A percentile compares a stretch with the other conserved stretches of the same genome.
phyloP scores from a whole-genome alignment of 2,329 filamentous ascomycete genomes.

The Diaporthe destruens region DNA sequence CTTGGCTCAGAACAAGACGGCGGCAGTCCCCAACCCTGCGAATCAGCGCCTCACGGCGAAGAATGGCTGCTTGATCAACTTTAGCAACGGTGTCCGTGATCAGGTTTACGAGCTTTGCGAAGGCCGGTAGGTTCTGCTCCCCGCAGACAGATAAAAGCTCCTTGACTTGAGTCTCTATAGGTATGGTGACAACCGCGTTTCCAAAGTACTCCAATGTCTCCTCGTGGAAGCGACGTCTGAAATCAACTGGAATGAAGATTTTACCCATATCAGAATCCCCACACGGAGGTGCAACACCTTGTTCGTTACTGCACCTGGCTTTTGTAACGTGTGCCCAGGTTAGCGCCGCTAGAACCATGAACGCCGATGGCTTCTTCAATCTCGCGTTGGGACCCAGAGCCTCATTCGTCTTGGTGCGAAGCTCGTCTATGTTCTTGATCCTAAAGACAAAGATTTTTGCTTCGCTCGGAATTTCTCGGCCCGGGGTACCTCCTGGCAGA shows the following conservation, averaged over 20 bases:
- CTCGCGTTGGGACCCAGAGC: not conserved
- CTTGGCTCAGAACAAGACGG: not conserved
- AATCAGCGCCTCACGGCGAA: conserved; percentile 2
- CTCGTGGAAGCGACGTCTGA: not conserved
- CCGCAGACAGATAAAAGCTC: not conserved
- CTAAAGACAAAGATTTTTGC: conserved; percentile 4
- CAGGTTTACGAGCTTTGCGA: conserved; percentile 1
- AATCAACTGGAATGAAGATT: not conserved
- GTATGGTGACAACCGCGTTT: not conserved
- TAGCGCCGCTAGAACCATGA: not conserved
- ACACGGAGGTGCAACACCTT: not conserved
- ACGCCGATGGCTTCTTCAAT: not conserved
- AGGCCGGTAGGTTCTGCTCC: not conserved
- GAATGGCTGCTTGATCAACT: not conserved
- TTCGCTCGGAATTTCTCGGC: not conserved
- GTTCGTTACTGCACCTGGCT: not conserved
- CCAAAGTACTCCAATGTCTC: conserved; percentile 17
- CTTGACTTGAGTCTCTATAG: not conserved
- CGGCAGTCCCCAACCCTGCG: not conserved
- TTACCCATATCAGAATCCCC: not conserved
- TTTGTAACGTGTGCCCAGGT: conserved; percentile 8
- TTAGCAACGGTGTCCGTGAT: not conserved
- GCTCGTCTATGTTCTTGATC: not conserved
- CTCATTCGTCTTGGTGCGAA: not conserved
- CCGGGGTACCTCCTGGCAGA: not conserved